Evolutionary conservation across 805 yeast species (phyloP).

Genomic region (Starmerella apis): DNA sequence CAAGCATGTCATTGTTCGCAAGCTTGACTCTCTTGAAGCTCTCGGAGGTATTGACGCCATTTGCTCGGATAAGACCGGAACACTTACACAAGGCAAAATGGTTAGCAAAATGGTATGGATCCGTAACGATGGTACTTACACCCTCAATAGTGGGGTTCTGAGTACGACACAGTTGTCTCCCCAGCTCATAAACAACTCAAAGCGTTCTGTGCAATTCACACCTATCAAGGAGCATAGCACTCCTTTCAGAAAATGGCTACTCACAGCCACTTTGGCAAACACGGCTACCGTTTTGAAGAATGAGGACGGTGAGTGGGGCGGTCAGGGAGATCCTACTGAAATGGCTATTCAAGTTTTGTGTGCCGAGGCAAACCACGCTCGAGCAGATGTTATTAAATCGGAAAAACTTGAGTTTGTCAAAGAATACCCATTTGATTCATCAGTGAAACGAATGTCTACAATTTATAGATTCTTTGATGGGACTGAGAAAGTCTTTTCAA

Average conservation of each 20-base stretch:
- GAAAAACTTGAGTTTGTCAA: conserved; percentile 35
- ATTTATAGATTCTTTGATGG: conserved; percentile 37
- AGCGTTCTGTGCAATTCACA: background rate
- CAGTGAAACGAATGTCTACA: conserved; percentile 62
- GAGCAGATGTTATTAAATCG: conserved; percentile 12
- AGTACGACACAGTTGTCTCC: conserved; percentile 32
- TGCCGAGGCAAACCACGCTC: conserved; percentile 41
- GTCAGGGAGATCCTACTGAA: conserved; percentile 85
- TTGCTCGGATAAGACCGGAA: conserved; percentile 77
- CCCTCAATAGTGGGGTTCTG: conserved; percentile 44
- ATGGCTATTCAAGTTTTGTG: conserved; percentile 75
- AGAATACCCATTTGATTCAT: conserved; percentile 68
- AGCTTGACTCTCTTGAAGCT: conserved; percentile 67
- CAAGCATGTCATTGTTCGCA: conserved; percentile 62
- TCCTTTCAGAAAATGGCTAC: conserved; percentile 40
- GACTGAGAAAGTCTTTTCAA: conserved; percentile 39
- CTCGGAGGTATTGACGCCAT: conserved; percentile 69
- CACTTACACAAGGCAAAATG: conserved; percentile 73
- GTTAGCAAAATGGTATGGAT: conserved; percentile 60
- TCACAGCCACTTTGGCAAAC: conserved; percentile 66
- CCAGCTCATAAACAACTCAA: conserved; percentile 17
- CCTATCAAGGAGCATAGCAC: conserved; percentile 6
- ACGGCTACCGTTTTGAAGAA: conserved; percentile 53
- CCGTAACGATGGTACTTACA: conserved; percentile 50
- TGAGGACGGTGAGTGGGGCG: conserved; percentile 51